Evolutionary conservation across 2,329 filamentous ascomycete species (phyloP), one percentile per base, ranked within the genome.

Genomic region (Xylaria multiplex): DNA sequence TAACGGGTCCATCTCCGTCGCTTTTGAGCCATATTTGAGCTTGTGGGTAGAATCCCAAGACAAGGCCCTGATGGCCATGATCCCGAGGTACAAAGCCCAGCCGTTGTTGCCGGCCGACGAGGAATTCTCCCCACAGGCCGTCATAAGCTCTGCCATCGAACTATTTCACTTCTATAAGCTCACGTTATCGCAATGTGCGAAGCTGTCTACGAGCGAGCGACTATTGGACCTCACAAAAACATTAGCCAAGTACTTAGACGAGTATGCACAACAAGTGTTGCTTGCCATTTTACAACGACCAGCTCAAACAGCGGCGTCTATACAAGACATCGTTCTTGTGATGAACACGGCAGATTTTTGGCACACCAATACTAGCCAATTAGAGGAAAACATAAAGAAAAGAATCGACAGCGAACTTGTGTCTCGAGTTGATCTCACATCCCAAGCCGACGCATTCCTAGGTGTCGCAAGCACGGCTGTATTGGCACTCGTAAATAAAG

Each of bases 341-440:
- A 84, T 99, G 54, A 99, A 99, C 77, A 98, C 96, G 1, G 95
- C 96, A 0, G 96, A 99, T 76, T 99, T 98, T 78, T 99, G 96
- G 87, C 95, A 97, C 76, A 89, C 88, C 30, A 98, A 97, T 35
- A 96, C 93, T 55, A 93, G 90, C 54, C 95, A 98, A 76, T 85
- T 99, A 0, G 95, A 98, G 77, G 94, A 98, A 74, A 97, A 92
- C 78, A 94, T 99, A 79, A 95, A 93, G 80, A 91, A 92, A 73
- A 89, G 93, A 9, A 93, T 99, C 69, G 96, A 98, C 70, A 84
- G 87, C 52, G 91, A 93, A 2, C 83, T 97, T 42, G 88, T 88
- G 16, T 81, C 88, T 35, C 89, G 88, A 68, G 91, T 99, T 6
- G 95, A 98, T 77, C 81, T 99, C 22, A 94, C 97, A 60, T 95